Evolutionary conservation across 371 early-diverging fungal genomes (phyloP).

Genomic region (Mucor saturninus): DNA sequence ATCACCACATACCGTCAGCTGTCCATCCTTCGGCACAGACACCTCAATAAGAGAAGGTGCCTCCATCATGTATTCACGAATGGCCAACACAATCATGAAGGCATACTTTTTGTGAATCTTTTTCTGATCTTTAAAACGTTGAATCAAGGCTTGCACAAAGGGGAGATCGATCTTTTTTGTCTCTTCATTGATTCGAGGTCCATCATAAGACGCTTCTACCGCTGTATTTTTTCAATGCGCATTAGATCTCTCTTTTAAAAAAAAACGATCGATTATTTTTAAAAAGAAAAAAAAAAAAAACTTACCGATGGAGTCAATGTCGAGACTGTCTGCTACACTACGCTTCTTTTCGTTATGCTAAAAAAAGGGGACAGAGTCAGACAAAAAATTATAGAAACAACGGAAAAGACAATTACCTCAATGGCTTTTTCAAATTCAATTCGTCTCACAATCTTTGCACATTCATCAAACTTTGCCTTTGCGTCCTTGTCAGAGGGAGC

Average conservation of each 20-base stretch:
- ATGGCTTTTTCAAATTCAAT: constrained; percentile 95
- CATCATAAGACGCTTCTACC: constrained; percentile 78
- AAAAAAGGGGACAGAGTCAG: neutral
- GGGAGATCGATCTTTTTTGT: constrained; percentile 66
- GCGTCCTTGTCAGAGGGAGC: constrained; percentile 77
- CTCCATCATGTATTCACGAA: constrained; percentile 71
- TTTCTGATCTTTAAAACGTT: constrained; percentile 86
- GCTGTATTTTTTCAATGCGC: constrained; percentile 27
- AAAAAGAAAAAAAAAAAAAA: neutral
- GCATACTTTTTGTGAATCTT: constrained; percentile 90
- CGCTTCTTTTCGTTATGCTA: constrained; percentile 34
- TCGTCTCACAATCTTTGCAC: constrained; percentile 87
- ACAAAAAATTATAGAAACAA: neutral
- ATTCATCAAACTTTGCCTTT: constrained; percentile 73
- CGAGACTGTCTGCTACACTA: constrained; percentile 55
- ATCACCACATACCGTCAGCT: constrained; percentile 97
- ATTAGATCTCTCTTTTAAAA: no score
- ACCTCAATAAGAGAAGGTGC: constrained; percentile 87
- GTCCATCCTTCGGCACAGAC: constrained; percentile 71
- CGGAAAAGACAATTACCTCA: constrained; percentile 47
- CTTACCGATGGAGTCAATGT: constrained; percentile 55
- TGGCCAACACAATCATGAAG: constrained; percentile 80
- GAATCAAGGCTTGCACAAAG: constrained; percentile 80
- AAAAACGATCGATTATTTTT: no score
- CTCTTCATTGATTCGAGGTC: constrained; percentile 63